These are phyloP conservation scores for Biancaea sappan DNA, from an alignment of 306 rosid species.

Conservation along the genomic window DNA sequence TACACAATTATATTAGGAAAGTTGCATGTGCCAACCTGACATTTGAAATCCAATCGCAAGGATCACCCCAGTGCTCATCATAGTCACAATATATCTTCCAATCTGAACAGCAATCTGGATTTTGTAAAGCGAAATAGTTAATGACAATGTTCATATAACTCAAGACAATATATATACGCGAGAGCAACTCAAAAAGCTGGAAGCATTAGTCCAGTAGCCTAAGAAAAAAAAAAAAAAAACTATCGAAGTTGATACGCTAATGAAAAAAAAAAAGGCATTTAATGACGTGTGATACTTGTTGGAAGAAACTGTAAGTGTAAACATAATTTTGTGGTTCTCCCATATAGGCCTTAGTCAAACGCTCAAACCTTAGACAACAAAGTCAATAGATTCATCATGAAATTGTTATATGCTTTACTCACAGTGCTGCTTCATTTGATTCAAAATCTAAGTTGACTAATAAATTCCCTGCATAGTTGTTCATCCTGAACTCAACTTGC, in stretches of 20 bases:
- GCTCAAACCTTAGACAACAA: neutral
- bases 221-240: neutral
- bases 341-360: neutral
- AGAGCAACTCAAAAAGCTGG: neutral
- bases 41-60: slow-evolving; percentile 83
- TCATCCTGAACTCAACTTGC: neutral
- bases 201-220: neutral
- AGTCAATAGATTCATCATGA: neutral
- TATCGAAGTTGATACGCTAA: neutral
- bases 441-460: neutral
- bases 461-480: neutral
- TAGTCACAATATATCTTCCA: slow-evolving; percentile 93
- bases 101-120: slow-evolving; percentile 77
- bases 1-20: neutral
- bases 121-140: slow-evolving; percentile 25
- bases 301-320: neutral
- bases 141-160: slow-evolving; percentile 26
- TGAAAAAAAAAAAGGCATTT: neutral
- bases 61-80: slow-evolving; percentile 96
- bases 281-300: neutral
- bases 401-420: neutral
- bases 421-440: neutral
- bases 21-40: slow-evolving; percentile 67
- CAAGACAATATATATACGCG: neutral
- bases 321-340: neutral